phyloP scores from a whole-genome alignment of 768 basidiomycete species.

The Lentinula guzmanii region DNA sequence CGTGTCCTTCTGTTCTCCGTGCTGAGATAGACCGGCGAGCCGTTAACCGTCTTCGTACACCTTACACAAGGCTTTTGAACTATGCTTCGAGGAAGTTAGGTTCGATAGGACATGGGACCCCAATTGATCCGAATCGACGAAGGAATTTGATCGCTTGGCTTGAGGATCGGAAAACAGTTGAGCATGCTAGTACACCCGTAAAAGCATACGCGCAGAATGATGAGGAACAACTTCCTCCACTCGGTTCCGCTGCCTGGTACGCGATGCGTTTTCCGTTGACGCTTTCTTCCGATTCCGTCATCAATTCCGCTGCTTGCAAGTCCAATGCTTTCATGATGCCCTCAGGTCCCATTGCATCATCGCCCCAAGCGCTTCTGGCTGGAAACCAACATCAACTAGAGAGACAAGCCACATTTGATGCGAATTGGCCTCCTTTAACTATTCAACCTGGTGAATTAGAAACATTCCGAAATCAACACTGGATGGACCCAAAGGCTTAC shows the following conservation, averaged over 20 bases:
- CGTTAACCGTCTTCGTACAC: background rate
- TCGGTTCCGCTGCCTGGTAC: conserved; percentile 3
- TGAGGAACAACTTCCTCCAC: background rate
- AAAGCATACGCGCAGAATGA: background rate
- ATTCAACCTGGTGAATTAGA: background rate
- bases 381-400: background rate
- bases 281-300: background rate
- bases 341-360: background rate
- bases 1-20: background rate
- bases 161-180: background rate
- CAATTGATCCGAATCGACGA: conserved; percentile 2
- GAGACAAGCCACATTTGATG: background rate
- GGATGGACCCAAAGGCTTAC: background rate
- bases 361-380: background rate
- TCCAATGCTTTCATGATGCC: background rate
- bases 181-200: background rate
- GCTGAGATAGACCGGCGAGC: background rate
- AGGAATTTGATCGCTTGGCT: conserved; percentile 3
- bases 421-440: background rate
- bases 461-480: background rate
- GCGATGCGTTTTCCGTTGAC: background rate
- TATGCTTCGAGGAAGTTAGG: conserved; percentile 4
- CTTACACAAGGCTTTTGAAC: background rate
- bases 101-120: conserved; percentile 1
- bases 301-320: background rate